Base-by-base conservation (phyloP, 1,284 basidiomycete genomes). In the Leccinum pachyderme region DNA sequence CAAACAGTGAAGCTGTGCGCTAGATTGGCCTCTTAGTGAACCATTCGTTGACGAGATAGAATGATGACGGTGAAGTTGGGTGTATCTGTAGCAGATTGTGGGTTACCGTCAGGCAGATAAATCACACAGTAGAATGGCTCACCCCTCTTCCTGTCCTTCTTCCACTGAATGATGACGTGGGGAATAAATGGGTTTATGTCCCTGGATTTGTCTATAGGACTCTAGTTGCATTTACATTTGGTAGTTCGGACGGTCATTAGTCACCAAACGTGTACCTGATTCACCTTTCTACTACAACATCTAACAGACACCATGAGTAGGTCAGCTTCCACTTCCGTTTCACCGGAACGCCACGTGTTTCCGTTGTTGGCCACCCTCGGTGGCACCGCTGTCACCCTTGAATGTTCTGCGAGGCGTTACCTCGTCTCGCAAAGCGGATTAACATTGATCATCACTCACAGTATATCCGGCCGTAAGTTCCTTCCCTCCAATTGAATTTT, bases 391-490 rank as follows among this genome's bases (percentile, higher is more conserved):
- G 52, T 46, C 12, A 55, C 54, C 5, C 50, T 68, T 33, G 49
- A 54, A 43, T 68, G 70, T 32, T 28, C 59, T 12, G 69, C 67
- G 2, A 18, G 67, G 52, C 55, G 65, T 15, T 68, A 71, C 35
- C 59, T 65, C 13, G 49, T 71, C 37, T 70, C 68, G 1, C 50
- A 52, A n/a, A 3, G 32, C 6, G 69, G 67, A 2, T 8, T 59
- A n/a, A 70, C 70, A 11, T 51, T 69, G 12, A 47, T 69, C 24
- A 41, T 69, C 45, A 62, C 64, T 1, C 67, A 69, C 45, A 69
- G 67, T 3, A 4, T 69, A 32, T 54, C 70, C 0, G 59, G 70
- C 25, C 64, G 67, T 72, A 29, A 57, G 68, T 54, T 13, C 24
- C 24, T 1, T 49, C n/a, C 15, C 4, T 35, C 22, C 27, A 46